Base-by-base conservation (phyloP, 2,329 filamentous ascomycete genomes). In the Colletotrichum tamarilloi region DNA sequence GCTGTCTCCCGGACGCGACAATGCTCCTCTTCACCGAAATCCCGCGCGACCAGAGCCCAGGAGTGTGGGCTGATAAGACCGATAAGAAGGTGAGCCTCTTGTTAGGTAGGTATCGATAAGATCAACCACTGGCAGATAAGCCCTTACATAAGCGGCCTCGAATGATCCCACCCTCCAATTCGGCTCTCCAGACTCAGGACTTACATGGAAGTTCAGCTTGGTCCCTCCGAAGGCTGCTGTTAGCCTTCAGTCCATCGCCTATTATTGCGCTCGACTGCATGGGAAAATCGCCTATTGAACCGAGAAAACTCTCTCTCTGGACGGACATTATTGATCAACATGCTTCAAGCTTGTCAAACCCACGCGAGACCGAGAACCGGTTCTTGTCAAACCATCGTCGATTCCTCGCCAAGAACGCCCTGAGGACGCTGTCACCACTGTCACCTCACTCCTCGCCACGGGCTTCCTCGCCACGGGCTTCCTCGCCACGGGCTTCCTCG, bases 1-100 rank as follows among this genome's bases (percentile, higher is more conserved):
- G 70, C 55, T 49, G 59, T 42, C 28, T 67, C 67, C 38, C 56
- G 67, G 71, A 62, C 71, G 57, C 62, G 62, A 64, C 60, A 38
- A 38, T 38, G 55, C 65, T 24, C n/a, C 35, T 14, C 32, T 24
- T 38, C 57, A 22, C 67, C 22, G 32, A 58, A 67, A 65, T 70
- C 42, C 60, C 49, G 46, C 55, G 35, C 60, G 55, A 42, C 46
- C n/a, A 52, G 53, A 67, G 52, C 58, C n/a, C 24, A 5, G 26
- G 35, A n/a, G 26, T 5, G 19, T 35, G 49, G 52, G 67, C 52
- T 38, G 38, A 49, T 32, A 14, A 55, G 26, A 22, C 67, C 67
- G 55, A 68, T 35, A 22, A 42, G 38, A 14, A 42, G 38, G 4
- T 32, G 57, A 62, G 38, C 38, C 32, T 62, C 24, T 19, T 11